Base-by-base conservation (phyloP, 257 asterid genomes). In the Hygrophila difformis region DNA sequence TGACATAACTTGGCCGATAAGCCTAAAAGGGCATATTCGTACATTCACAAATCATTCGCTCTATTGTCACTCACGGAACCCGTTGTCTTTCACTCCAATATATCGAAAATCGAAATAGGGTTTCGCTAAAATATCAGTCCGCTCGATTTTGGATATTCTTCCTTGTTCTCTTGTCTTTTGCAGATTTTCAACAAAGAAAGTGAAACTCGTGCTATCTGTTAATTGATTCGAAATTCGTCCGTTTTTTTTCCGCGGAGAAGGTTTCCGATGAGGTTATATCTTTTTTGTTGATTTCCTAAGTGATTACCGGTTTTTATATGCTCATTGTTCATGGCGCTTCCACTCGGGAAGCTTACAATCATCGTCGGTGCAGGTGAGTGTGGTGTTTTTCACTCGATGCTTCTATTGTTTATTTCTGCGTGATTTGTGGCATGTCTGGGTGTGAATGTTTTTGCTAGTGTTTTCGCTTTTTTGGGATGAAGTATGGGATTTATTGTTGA, bases 281-380 rank as follows among this genome's bases (percentile, higher is more conserved):
- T 33, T 10, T 33, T 33, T 1, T 9, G 8, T 33, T 4, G 37
- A 5, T 33, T 33, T 33, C 12, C 2, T 10, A 4, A 4, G 8
- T 33, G 6, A 5, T 33, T 33, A 33, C 31, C 31, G 12, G 37
- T 5, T 9, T 33, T 33, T 33, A 10, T 3, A 33, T 33, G 12
- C 37, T 12, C 1, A 9, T 33, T 5, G 67, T 40, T 31, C 7
- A 86, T 86, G 96, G 93, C 99, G 47, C 84, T 89, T 46, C 67
- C 96, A 43, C 60, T 89, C 31, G 94, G 92, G 61, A 89, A 89
- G 84, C 81, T 89, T 51, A 56, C 88, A 8, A 59, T 89, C 57
- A 55, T 85, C 77, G 68, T 82, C 36, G 98, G 98, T 49, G 91
- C 98, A 56, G 98, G 98, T 85, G 17, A 40, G 60, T 39, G 54